Evolutionary conservation across 257 asterid genomes (phyloP).

Genomic region (Rhazya stricta): DNA sequence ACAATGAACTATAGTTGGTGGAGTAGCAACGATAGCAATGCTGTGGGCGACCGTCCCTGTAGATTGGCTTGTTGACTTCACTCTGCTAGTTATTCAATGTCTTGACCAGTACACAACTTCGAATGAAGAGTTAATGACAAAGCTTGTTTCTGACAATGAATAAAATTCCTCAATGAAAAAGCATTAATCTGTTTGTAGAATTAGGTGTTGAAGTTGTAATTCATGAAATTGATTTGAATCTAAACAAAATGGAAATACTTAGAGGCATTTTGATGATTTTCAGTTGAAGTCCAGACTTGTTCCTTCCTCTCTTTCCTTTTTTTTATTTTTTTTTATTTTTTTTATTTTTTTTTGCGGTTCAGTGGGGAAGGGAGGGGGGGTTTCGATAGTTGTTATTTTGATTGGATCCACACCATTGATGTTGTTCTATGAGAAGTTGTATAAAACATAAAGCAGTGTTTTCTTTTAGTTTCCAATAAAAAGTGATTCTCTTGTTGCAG

Average conservation of each 20-base stretch:
- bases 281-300: background rate
- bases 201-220: background rate
- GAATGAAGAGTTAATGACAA: background rate
- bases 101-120: background rate
- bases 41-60: background rate
- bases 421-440: background rate
- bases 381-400: background rate
- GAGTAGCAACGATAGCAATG: background rate
- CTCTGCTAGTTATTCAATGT: background rate
- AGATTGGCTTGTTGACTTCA: background rate
- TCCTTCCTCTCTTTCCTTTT: background rate
- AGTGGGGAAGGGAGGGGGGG: background rate
- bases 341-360: too few relatives aligned
- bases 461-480: background rate
- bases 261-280: background rate
- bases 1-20: background rate
- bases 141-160: background rate
- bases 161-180: background rate
- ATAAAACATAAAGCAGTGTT: background rate
- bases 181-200: background rate
- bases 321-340: too few relatives aligned
- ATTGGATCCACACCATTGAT: background rate
- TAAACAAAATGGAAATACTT: background rate
- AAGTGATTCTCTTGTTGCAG: slow-evolving; percentile 28
- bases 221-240: background rate